Percentiles rank a stretch among this genome's conserved stretches.
phyloP scores from a whole-genome alignment of 1,284 basidiomycete species.

The Kalmanozyma brasiliensis region DNA sequence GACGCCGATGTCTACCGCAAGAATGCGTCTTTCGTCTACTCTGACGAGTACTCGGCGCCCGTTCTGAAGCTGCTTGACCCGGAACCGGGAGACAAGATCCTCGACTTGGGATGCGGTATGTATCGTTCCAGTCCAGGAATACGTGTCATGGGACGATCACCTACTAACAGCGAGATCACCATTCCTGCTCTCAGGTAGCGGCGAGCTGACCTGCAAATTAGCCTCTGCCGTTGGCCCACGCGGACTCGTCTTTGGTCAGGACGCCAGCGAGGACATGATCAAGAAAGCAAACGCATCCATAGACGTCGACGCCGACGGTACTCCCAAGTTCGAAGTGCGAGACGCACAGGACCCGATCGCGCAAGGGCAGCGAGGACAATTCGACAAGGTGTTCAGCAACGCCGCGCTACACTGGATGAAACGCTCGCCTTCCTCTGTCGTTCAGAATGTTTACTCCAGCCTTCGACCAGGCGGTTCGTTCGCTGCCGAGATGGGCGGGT shows the following conservation, averaged over 20 bases:
- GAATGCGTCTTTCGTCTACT: conserved; percentile 55
- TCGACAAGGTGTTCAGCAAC: conserved; percentile 49
- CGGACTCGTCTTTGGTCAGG: conserved; percentile 28
- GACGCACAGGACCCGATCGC: conserved; percentile 24
- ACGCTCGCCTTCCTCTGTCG: conserved; percentile 7
- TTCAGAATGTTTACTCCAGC: neutral
- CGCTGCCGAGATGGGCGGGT: conserved; percentile 40
- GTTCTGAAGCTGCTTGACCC: conserved; percentile 46
- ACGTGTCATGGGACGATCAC: too few species aligned
- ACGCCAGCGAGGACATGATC: conserved; percentile 45
- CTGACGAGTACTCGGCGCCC: conserved; percentile 32
- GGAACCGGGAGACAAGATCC: conserved; percentile 34
- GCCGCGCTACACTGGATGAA: conserved; percentile 53
- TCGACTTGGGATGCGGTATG: conserved; percentile 51
- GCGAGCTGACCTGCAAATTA: conserved; percentile 36
- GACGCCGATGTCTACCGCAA: conserved; percentile 38
- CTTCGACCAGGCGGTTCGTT: conserved; percentile 22
- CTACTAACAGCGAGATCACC: too few species aligned
- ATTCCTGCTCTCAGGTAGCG: conserved; percentile 18
- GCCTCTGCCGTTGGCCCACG: conserved; percentile 10
- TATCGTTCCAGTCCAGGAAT: too few species aligned
- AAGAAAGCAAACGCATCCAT: conserved; percentile 22
- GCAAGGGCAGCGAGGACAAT: neutral
- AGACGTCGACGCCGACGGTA: too few species aligned
- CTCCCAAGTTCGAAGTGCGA: conserved; percentile 11